Evolutionary conservation across 257 asterid species (phyloP).

Genomic region (Phtheirospermum japonicum): DNA sequence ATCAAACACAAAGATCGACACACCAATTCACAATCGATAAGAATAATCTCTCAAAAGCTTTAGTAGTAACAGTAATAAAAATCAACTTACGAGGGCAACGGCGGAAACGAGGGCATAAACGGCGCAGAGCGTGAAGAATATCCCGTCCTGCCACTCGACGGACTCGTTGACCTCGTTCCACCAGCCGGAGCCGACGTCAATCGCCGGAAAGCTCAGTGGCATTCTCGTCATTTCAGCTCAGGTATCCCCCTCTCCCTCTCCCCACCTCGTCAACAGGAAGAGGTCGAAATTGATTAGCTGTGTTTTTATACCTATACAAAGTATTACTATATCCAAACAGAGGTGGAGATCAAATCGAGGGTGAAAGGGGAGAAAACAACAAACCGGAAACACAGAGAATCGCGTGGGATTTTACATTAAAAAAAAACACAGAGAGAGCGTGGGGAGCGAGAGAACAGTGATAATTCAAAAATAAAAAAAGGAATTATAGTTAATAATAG

Average conservation of each 20-base stretch:
- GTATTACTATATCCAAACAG: constrained; percentile 23
- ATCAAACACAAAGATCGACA: too few species aligned
- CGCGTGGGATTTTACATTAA: constrained; percentile 13
- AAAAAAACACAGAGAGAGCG: not conserved
- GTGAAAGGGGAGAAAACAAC: constrained; percentile 1
- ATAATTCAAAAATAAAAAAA: too few species aligned
- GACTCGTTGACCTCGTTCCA: constrained; percentile 84
- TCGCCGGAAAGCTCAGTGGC: constrained; percentile 48
- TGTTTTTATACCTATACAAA: not conserved
- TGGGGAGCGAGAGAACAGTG: too few species aligned
- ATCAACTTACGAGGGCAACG: constrained; percentile 68
- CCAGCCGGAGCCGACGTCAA: constrained; percentile 48
- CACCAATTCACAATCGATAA: too few species aligned
- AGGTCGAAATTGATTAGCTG: constrained; percentile 28
- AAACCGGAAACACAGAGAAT: not conserved
- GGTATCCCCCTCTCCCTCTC: constrained; percentile 17
- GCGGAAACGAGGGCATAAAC: constrained; percentile 73
- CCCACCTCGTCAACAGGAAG: not conserved
- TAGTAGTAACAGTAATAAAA: not conserved
- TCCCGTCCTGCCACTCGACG: constrained; percentile 74
- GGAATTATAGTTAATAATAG: too few species aligned
- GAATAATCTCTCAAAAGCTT: not conserved
- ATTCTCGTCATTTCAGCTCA: constrained; percentile 50
- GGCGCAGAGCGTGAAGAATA: constrained; percentile 75
- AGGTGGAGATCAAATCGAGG: constrained; percentile 34